phyloP scores from a whole-genome alignment of 441 rosid species.

The Viola pubescens region DNA sequence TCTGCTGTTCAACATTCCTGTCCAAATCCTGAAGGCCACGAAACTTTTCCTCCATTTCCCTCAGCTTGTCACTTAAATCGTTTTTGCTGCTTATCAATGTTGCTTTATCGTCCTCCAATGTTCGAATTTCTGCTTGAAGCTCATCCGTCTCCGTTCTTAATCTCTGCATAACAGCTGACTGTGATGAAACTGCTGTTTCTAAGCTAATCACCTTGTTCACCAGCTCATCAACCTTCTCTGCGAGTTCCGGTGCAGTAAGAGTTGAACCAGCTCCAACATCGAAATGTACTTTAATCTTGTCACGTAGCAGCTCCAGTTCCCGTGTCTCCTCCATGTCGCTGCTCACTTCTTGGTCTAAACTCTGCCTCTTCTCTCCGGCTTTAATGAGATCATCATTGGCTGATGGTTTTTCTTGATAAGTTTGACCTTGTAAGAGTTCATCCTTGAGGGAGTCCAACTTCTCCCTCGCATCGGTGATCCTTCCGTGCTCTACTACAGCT shows the following conservation, averaged over 20 bases:
- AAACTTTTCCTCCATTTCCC: slow-evolving; percentile 57
- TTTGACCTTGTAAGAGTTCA: slow-evolving; percentile 27
- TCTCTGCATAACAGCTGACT: slow-evolving; percentile 52
- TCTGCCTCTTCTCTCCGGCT: slow-evolving; percentile 26
- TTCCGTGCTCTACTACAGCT: slow-evolving; percentile 42
- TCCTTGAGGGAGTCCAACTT: slow-evolving; percentile 49
- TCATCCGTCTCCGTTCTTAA: slow-evolving; percentile 52
- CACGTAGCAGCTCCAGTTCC: slow-evolving; percentile 37
- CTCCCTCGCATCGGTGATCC: slow-evolving; percentile 37
- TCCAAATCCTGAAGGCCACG: slow-evolving; percentile 47
- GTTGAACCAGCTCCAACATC: slow-evolving; percentile 34
- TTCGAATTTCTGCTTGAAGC: slow-evolving; percentile 54
- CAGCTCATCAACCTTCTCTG: slow-evolving; percentile 81
- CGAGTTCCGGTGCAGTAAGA: slow-evolving; percentile 54
- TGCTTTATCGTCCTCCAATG: slow-evolving; percentile 56
- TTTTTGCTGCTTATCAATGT: slow-evolving; percentile 33
- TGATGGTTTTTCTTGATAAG: slow-evolving; percentile 13
- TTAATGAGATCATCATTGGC: slow-evolving; percentile 20
- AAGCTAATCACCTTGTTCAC: slow-evolving; percentile 65
- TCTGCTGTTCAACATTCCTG: slow-evolving; percentile 41
- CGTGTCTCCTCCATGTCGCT: slow-evolving; percentile 19
- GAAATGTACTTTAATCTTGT: slow-evolving; percentile 51
- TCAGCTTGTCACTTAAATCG: slow-evolving; percentile 41
- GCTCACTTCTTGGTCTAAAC: slow-evolving; percentile 23
- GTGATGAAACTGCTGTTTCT: slow-evolving; percentile 63